Conservation (phyloP, 2,329 filamentous ascomycete species). For the Beauveria medogensis region DNA sequence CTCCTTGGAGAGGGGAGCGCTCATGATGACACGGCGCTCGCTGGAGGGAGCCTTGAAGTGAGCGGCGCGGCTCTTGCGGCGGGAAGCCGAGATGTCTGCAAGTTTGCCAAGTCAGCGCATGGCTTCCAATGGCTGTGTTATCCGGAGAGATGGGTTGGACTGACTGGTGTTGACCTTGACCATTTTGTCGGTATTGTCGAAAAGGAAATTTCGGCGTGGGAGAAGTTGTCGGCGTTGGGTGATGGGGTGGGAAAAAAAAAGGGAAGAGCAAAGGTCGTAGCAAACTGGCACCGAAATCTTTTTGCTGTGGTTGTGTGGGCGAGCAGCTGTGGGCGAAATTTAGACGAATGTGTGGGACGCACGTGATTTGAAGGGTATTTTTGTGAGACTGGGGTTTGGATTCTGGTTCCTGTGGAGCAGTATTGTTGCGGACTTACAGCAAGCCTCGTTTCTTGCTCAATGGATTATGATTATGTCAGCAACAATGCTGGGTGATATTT, state of each 20-base stretch:
- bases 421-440: no score
- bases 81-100: conserved; percentile 62
- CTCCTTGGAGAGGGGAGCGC: conserved; percentile 91
- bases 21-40: conserved; percentile 94
- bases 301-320: conserved; percentile 12
- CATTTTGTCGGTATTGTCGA: conserved; percentile 46
- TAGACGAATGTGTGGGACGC: conserved; percentile 18
- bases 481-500: not conserved
- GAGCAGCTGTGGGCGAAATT: conserved; percentile 24
- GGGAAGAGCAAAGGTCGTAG: conserved; percentile 5
- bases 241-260: conserved; percentile 13
- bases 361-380: conserved; percentile 25
- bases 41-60: conserved; percentile 95
- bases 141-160: conserved; percentile 18
- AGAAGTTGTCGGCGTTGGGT: conserved; percentile 23
- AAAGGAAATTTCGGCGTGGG: conserved; percentile 13
- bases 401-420: not conserved
- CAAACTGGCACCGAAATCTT: conserved; percentile 1
- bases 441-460: no score
- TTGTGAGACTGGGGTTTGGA: not conserved
- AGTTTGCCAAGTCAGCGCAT: not conserved
- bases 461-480: conserved; percentile 2
- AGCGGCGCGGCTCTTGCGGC: conserved; percentile 98
- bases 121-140: not conserved
- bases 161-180: conserved; percentile 59